Conservation (phyloP, 2,329 filamentous ascomycete species). For the Colletotrichum siamense region DNA sequence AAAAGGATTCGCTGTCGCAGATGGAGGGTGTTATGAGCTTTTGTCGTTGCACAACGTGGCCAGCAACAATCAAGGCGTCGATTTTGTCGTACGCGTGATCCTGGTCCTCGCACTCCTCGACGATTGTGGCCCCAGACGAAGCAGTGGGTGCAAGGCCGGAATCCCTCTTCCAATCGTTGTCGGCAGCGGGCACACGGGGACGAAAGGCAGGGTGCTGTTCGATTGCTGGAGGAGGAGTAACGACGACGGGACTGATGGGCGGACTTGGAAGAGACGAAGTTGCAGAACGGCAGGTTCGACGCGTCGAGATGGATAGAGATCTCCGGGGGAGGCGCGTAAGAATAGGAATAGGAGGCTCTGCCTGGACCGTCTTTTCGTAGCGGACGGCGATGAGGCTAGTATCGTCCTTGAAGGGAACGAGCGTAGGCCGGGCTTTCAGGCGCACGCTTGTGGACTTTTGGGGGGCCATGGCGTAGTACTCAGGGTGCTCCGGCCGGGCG, state of each 20-base stretch:
- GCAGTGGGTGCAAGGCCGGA: slow-evolving; percentile 57
- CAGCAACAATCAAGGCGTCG: not conserved
- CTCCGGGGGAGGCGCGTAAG: slow-evolving; percentile 48
- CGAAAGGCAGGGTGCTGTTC: slow-evolving; percentile 62
- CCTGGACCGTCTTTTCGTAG: slow-evolving; percentile 66
- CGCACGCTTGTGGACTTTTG: slow-evolving; percentile 49
- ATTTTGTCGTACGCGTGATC: slow-evolving; percentile 32
- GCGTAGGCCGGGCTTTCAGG: slow-evolving; percentile 42
- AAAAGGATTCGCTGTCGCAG: slow-evolving; percentile 34
- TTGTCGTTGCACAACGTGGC: slow-evolving; percentile 15
- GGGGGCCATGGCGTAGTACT: slow-evolving; percentile 36
- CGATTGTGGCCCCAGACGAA: slow-evolving; percentile 43
- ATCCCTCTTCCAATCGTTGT: slow-evolving; percentile 58
- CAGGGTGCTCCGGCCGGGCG: slow-evolving; percentile 1
- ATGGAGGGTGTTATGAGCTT: slow-evolving; percentile 18
- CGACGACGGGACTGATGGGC: slow-evolving; percentile 31
- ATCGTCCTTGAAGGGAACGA: slow-evolving; percentile 52
- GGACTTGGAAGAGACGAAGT: slow-evolving; percentile 18
- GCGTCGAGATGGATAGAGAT: slow-evolving; percentile 16
- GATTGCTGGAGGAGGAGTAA: slow-evolving; percentile 39
- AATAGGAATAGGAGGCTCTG: slow-evolving; percentile 62
- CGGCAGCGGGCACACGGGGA: slow-evolving; percentile 16
- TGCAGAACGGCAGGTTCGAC: slow-evolving; percentile 12
- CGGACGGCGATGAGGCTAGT: slow-evolving; percentile 58
- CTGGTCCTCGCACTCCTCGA: slow-evolving; percentile 45